These are phyloP conservation scores for Micromonas commoda DNA, from an alignment of 139 green algal species.

Conservation along the genomic window DNA sequence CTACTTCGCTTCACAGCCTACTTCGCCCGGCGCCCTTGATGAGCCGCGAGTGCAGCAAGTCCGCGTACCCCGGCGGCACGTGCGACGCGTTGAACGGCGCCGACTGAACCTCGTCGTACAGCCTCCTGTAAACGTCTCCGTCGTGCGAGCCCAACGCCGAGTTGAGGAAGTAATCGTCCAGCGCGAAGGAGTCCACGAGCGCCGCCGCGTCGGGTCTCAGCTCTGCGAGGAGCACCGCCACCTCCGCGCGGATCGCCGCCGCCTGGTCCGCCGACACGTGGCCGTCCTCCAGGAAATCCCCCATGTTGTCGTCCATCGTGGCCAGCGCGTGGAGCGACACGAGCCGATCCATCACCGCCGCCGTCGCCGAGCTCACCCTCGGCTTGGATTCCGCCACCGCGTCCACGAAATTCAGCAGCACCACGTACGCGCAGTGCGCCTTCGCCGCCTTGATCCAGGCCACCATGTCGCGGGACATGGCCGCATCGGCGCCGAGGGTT, in stretches of 20 bases:
- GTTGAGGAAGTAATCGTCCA: slow-evolving; percentile 35
- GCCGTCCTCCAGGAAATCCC: slow-evolving; percentile 22
- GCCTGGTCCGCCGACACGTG: slow-evolving; percentile 10
- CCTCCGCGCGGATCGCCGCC: neutral
- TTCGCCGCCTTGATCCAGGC: slow-evolving; percentile 23
- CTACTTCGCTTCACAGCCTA: slow-evolving; percentile 8
- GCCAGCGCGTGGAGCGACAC: slow-evolving; percentile 8
- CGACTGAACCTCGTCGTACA: slow-evolving; percentile 22
- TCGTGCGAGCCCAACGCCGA: slow-evolving; percentile 27
- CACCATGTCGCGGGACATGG: slow-evolving; percentile 20
- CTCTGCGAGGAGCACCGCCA: slow-evolving; percentile 7
- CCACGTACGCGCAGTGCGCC: slow-evolving; percentile 25
- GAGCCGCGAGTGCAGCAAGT: slow-evolving; percentile 2
- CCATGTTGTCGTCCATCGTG: slow-evolving; percentile 19
- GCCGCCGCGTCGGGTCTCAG: slow-evolving; percentile 26
- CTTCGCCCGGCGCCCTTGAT: neutral
- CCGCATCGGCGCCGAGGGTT: neutral
- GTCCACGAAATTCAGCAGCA: slow-evolving; percentile 17
- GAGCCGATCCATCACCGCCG: slow-evolving; percentile 10
- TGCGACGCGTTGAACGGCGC: slow-evolving; percentile 33
- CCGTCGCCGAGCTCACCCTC: neutral
- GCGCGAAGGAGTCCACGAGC: slow-evolving; percentile 30
- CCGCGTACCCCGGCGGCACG: slow-evolving; percentile 22
- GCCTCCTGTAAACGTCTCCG: slow-evolving; percentile 30
- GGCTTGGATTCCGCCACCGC: neutral